Base-by-base conservation (phyloP, 768 basidiomycete species). In the Pleurotus giganteus region DNA sequence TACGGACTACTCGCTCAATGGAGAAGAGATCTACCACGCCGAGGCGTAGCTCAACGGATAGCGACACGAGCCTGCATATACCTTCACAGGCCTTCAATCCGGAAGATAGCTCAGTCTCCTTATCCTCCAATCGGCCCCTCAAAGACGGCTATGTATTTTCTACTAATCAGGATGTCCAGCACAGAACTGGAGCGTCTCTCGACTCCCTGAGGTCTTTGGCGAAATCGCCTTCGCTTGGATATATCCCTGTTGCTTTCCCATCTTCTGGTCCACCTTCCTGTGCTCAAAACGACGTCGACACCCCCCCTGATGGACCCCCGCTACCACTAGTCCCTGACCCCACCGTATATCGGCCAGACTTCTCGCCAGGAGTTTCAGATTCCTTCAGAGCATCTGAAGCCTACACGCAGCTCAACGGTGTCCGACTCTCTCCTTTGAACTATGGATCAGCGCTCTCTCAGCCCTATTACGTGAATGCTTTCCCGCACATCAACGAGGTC, bases 141-240 rank as follows among this genome's bases (percentile, higher is more conserved):
- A n/a, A n/a, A n/a, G n/a, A n/a, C 31, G 31, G 31, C 31, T 6
- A 32, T 32, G 6, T 32, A 13, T 6, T 13, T 32, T 32, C 31
- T 32, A 13, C 31, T 6, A 32, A 6, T 32, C 31, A 32, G n/a
- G n/a, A n/a, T n/a, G n/a, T n/a, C n/a, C n/a, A n/a, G n/a, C n/a
- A n/a, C n/a, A n/a, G n/a, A n/a, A n/a, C 43, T 3, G 24, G 43
- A 21, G 23, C 21, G 17, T 24, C 24, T 2, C 5, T n/a, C 26
- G 46, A 47, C 26, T 47, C 37, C 5, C 13, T 23, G 12, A n/a
- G 47, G 13, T 42, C 49, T 44, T 27, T 47, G 6, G 7, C 49
- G n/a, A 49, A 26, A 6, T 45, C 51, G 8, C 49, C 36, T 19
- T 53, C 56, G n/a, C 42, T 46, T 23, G 56, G 50, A 3, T 57